phyloP scores from a whole-genome alignment of 768 basidiomycete genomes.

The Pleurotus tuoliensis region DNA sequence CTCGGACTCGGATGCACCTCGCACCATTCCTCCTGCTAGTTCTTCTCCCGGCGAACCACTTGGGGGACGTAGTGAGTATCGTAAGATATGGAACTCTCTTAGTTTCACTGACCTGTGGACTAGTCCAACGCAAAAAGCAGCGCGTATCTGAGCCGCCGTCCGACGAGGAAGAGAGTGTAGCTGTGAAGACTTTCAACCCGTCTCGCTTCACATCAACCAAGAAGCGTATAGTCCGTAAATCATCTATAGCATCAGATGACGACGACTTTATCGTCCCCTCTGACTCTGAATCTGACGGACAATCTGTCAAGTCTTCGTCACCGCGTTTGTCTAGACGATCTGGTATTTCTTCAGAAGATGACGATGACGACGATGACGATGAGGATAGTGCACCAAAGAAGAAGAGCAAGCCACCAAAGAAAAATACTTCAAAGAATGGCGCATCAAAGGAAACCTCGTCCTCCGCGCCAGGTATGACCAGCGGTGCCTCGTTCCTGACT shows the following conservation, averaged over 20 bases:
- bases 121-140: conserved; percentile 56
- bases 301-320: conserved; percentile 35
- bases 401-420: conserved; percentile 6
- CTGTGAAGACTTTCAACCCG: conserved; percentile 55
- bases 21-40: conserved; percentile 18
- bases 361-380: conserved; percentile 25
- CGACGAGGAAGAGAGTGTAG: conserved; percentile 41
- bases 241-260: conserved; percentile 44
- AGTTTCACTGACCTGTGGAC: conserved; percentile 1
- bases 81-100: no score
- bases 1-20: conserved; percentile 64
- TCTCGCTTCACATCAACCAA: conserved; percentile 60
- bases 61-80: conserved; percentile 25
- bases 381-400: conserved; percentile 31
- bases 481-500: conserved; percentile 60
- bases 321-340: conserved; percentile 44
- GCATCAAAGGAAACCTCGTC: conserved; percentile 20
- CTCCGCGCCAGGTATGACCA: conserved; percentile 17
- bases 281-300: conserved; percentile 55
- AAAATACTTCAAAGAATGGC: conserved; percentile 10
- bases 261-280: conserved; percentile 73
- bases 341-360: conserved; percentile 29
- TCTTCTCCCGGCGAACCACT: conserved; percentile 35
- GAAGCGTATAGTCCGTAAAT: conserved; percentile 46
- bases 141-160: conserved; percentile 46